Percentiles rank a stretch among this genome's conserved stretches.
phyloP scores from a whole-genome alignment of 139 green algal species.

The Micractinium sp. region DNA sequence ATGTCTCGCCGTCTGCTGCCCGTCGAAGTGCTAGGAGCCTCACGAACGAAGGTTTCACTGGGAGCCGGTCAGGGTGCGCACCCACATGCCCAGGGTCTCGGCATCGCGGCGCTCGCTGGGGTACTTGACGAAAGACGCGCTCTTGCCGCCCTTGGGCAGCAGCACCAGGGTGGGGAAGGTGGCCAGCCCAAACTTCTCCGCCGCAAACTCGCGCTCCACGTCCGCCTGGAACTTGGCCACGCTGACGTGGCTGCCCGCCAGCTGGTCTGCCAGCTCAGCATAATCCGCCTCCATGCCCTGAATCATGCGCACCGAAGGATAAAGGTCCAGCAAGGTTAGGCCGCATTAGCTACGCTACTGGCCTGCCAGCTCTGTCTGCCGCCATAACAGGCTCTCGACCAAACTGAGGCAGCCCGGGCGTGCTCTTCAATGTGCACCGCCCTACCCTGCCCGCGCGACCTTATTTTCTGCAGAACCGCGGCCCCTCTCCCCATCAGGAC shows the following conservation, averaged over 20 bases:
- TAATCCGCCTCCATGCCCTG: constrained; percentile 83
- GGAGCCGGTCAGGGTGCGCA: constrained; percentile 68
- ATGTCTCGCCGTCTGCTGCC: no score
- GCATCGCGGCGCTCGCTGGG: constrained; percentile 81
- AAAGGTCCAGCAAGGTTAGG: background rate
- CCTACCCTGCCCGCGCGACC: background rate
- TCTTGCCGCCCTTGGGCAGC: constrained; percentile 65
- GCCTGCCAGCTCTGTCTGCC: no score
- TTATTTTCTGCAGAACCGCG: background rate
- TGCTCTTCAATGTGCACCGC: background rate
- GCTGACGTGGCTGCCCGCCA: constrained; percentile 63
- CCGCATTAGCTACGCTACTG: background rate
- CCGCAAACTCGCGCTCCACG: constrained; percentile 81
- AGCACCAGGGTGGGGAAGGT: constrained; percentile 94
- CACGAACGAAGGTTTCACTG: background rate
- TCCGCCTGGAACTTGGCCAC: constrained; percentile 90
- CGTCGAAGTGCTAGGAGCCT: no score
- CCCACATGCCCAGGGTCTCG: constrained; percentile 88
- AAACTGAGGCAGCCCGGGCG: no score
- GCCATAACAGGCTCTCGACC: no score
- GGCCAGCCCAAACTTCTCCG: constrained; percentile 76
- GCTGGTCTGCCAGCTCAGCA: constrained; percentile 67
- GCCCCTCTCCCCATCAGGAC: background rate
- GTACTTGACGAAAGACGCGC: constrained; percentile 55
- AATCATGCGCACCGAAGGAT: background rate